Evolutionary conservation across 2,329 filamentous ascomycete genomes (phyloP).

Genomic region (Aureobasidium uvarum): DNA sequence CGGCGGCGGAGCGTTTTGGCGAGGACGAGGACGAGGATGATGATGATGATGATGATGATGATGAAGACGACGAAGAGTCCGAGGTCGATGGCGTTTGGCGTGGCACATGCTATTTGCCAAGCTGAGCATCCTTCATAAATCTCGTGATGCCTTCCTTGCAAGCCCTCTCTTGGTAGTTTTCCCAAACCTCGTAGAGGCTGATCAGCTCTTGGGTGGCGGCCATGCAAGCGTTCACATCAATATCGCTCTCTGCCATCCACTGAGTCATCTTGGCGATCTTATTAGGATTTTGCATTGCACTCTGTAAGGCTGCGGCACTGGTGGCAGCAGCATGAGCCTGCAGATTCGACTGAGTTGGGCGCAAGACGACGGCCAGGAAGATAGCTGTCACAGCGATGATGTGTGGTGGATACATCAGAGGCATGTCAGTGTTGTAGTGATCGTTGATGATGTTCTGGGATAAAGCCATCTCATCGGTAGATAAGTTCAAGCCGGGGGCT

Average conservation of each 20-base stretch:
- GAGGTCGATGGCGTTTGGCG: no score
- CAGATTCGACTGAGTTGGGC: slow-evolving; percentile 58
- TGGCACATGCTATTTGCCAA: slow-evolving; percentile 2
- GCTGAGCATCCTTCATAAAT: slow-evolving; percentile 56
- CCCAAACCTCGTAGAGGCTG: slow-evolving; percentile 78
- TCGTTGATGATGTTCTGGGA: slow-evolving; percentile 87
- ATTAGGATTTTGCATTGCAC: slow-evolving; percentile 30
- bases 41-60: neutral
- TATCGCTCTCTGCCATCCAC: slow-evolving; percentile 82
- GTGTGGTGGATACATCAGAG: slow-evolving; percentile 80
- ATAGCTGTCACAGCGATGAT: slow-evolving; percentile 84
- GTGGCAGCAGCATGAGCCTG: slow-evolving; percentile 42
- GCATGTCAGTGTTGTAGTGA: slow-evolving; percentile 88
- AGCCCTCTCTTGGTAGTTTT: slow-evolving; percentile 62
- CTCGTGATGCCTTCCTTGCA: slow-evolving; percentile 63
- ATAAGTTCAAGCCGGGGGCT: slow-evolving; percentile 59
- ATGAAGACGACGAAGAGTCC: no score
- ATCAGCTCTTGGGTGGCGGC: slow-evolving; percentile 91
- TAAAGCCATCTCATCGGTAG: slow-evolving; percentile 71
- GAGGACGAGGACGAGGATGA: neutral
- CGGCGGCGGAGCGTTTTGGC: no score
- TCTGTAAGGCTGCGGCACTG: slow-evolving; percentile 26
- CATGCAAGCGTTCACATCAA: slow-evolving; percentile 80
- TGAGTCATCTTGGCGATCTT: slow-evolving; percentile 55
- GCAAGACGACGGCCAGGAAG: slow-evolving; percentile 77